Percentiles rank a stretch among this genome's conserved stretches.
Conservation (phyloP, 2,329 filamentous ascomycete genomes). For the Pyrenochaeta sp. region DNA sequence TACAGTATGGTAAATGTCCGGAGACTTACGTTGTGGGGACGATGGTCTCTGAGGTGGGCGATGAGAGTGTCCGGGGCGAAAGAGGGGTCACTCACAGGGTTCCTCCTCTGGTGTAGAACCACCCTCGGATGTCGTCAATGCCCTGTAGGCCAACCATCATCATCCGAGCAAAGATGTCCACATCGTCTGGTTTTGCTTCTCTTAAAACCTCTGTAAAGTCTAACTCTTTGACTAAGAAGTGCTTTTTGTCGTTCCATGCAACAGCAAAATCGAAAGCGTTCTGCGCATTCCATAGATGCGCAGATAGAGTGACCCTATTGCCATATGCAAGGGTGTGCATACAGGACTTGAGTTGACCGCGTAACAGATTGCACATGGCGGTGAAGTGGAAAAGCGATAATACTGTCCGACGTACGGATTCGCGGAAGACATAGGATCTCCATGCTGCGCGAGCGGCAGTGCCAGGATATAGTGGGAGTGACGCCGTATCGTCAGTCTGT, state of each 20-base stretch:
- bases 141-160: conserved; percentile 38
- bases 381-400: conserved; percentile 59
- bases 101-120: conserved; percentile 37
- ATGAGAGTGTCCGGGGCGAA: background rate
- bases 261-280: conserved; percentile 42
- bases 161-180: conserved; percentile 41
- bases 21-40: too few relatives aligned
- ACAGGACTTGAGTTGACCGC: conserved; percentile 26
- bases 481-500: conserved; percentile 21
- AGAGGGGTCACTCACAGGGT: conserved; percentile 4
- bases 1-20: too few relatives aligned
- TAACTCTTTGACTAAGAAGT: conserved; percentile 38
- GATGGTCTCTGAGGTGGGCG: background rate
- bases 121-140: conserved; percentile 41
- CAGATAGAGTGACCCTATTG: conserved; percentile 33
- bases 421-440: conserved; percentile 62
- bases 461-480: conserved; percentile 52
- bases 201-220: conserved; percentile 37
- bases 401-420: conserved; percentile 63
- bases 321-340: conserved; percentile 9
- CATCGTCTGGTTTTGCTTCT: conserved; percentile 33
- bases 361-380: conserved; percentile 31
- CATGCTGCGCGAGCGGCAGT: conserved; percentile 54
- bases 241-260: conserved; percentile 42
- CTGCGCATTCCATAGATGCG: conserved; percentile 40